phyloP scores from a whole-genome alignment of 2,329 filamentous ascomycete species.

The Verticillium zaregamsianum region DNA sequence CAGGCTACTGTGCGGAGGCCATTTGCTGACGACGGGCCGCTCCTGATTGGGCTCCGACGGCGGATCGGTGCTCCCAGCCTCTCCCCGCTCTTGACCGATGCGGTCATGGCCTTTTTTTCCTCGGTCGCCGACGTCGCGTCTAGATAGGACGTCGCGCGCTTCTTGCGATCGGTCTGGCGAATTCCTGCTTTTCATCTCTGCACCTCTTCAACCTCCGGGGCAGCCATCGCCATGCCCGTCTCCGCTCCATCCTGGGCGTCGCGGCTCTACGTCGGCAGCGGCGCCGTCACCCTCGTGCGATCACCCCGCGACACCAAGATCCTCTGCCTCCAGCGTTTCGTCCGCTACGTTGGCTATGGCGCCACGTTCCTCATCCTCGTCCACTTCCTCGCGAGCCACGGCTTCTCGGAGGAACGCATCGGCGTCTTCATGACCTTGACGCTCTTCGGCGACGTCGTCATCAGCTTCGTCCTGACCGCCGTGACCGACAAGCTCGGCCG shows the following conservation, averaged over 20 bases:
- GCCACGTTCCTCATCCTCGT: conserved; percentile 54
- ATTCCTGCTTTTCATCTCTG: neutral
- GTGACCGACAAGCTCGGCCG: conserved; percentile 56
- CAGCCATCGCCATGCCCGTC: conserved; percentile 3
- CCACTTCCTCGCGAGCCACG: conserved; percentile 47
- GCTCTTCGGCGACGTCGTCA: conserved; percentile 52
- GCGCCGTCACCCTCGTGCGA: conserved; percentile 35
- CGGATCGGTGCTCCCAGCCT: neutral
- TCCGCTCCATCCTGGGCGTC: conserved; percentile 3
- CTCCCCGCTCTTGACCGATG: neutral
- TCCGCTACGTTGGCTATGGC: conserved; percentile 62
- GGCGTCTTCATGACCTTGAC: conserved; percentile 66
- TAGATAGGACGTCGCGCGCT: neutral
- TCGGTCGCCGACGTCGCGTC: neutral
- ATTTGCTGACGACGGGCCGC: neutral
- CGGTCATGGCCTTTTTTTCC: neutral
- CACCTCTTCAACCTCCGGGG: neutral
- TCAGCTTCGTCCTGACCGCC: conserved; percentile 55
- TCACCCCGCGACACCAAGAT: conserved; percentile 49
- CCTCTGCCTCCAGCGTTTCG: conserved; percentile 54
- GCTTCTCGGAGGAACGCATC: conserved; percentile 44
- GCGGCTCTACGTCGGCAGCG: conserved; percentile 31
- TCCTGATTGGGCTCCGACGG: neutral
- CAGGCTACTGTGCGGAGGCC: neutral
- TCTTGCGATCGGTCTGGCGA: neutral